phyloP scores from a whole-genome alignment of 306 rosid species.

The Trifolium pratense region DNA sequence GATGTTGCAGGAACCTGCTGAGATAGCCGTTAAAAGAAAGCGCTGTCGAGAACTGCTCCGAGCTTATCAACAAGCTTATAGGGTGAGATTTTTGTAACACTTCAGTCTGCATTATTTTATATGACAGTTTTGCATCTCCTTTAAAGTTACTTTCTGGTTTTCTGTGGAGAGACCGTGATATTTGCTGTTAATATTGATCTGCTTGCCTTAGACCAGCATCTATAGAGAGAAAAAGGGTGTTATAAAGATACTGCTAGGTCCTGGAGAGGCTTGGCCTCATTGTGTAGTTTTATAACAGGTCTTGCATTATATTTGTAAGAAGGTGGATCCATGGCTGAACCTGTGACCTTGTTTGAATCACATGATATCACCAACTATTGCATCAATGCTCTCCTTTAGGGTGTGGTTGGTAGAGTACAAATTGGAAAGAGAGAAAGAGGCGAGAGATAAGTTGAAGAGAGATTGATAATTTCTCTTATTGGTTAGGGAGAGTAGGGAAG shows the following conservation, averaged over 20 bases:
- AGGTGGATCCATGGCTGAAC: not conserved
- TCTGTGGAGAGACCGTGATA: constrained; percentile 18
- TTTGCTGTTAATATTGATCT: not conserved
- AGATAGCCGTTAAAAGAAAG: constrained; percentile 79
- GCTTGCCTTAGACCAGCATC: constrained; percentile 10
- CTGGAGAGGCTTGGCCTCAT: not conserved
- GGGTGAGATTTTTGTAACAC: constrained; percentile 56
- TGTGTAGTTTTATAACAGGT: not conserved
- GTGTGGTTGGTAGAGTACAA: not conserved
- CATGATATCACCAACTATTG: not conserved
- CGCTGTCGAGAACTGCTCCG: constrained; percentile 79
- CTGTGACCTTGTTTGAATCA: not conserved
- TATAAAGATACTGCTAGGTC: constrained; percentile 2
- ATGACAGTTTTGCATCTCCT: constrained; percentile 21
- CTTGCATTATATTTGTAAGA: not conserved
- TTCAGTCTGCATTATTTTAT: constrained; percentile 8
- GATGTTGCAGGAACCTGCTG: constrained; percentile 90
- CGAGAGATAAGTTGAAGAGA: not conserved
- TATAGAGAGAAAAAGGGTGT: not conserved
- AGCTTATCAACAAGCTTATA: constrained; percentile 82
- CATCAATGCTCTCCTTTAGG: not conserved
- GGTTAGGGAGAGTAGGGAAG: not conserved
- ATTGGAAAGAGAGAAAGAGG: not conserved
- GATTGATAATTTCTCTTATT: not conserved
- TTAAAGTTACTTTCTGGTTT: constrained; percentile 4